Evolutionary conservation across 176 grass and related monocot species (phyloP), one percentile per base, ranked within the genome.

Genomic region (Rhynchospora tenuis): DNA sequence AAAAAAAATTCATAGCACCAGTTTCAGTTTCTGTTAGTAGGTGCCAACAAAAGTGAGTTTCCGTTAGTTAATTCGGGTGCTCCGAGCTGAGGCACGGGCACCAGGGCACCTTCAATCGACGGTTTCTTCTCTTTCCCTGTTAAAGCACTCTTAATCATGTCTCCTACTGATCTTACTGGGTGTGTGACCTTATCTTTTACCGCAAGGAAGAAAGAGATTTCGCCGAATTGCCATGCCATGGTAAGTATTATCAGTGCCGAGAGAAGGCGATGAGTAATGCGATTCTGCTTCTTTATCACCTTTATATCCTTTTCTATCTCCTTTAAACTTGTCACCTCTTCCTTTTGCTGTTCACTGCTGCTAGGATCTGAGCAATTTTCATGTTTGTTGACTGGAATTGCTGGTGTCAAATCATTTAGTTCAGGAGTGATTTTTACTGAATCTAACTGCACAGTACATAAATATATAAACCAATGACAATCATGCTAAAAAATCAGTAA

Each of bases 221-320:
- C 84, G 11, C 58, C 33, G 24, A 83, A 84, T 13, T 90, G 88
- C 88, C 88, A 90, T 10, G 59, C 51, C 20, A 66, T 60, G 9
- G 80, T 86, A 8, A 83, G 16, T 5, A 84, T 72, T 22, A 90
- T 73, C 51, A 90, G 27, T 7, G 50, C 88, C 0, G 80, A 84
- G 16, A 90, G 80, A 42, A 89, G 88, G 69, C 70, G 83, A 7
- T 89, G 88, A 3, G 88, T 89, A 15, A 89, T 83, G 19, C 73
- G 24, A 69, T 89, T 86, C 59, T 89, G 88, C 70, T 11, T 86
- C 78, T 71, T 89, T 15, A 86, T 76, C 47, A 26, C 79, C 60
- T 75, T 83, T 9, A 89, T 14, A 59, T 86, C 79, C 73, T 50
- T 86, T 19, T 43, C 60, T 24, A 89, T 61, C 47, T 89, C 69